Percentiles rank a stretch among this genome's conserved stretches.
These are phyloP conservation scores for Macrocystidia cucumis DNA, from an alignment of 1,284 basidiomycete genomes.

Conservation along the genomic window DNA sequence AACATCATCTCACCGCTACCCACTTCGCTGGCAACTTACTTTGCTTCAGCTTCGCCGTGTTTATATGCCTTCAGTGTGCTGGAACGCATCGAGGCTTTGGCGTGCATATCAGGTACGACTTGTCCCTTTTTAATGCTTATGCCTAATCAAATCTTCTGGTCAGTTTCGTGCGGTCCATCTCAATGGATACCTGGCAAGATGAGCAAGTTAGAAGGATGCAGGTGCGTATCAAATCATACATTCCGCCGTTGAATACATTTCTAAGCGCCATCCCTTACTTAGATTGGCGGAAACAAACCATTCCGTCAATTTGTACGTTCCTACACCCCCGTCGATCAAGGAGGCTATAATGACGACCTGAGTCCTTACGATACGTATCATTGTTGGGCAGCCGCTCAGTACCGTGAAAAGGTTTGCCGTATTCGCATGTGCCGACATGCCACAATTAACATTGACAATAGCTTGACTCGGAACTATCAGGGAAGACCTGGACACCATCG, in stretches of 20 bases:
- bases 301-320: conserved; percentile 75
- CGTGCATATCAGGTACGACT: conserved; percentile 70
- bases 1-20: conserved; percentile 9
- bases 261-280: conserved; percentile 11
- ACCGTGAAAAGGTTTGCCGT: conserved; percentile 73
- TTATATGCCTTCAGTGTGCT: conserved; percentile 89
- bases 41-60: conserved; percentile 65
- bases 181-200: conserved; percentile 94
- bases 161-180: conserved; percentile 88
- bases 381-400: conserved; percentile 88
- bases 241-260: conserved; percentile 6
- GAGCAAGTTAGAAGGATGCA: conserved; percentile 89
- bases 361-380: conserved; percentile 80
- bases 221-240: conserved; percentile 46
- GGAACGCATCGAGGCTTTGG: conserved; percentile 86
- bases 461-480: conserved; percentile 66
- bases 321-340: conserved; percentile 63
- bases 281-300: conserved; percentile 82
- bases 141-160: conserved; percentile 7
- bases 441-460: conserved; percentile 21
- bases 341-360: conserved; percentile 68
- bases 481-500: conserved; percentile 65
- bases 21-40: conserved; percentile 8
- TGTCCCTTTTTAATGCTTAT: background rate
- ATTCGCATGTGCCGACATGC: conserved; percentile 6